A percentile compares a stretch with the other conserved stretches of the same genome.
Conservation (phyloP, 1,284 basidiomycete species). For the Calocybe gambosa region DNA sequence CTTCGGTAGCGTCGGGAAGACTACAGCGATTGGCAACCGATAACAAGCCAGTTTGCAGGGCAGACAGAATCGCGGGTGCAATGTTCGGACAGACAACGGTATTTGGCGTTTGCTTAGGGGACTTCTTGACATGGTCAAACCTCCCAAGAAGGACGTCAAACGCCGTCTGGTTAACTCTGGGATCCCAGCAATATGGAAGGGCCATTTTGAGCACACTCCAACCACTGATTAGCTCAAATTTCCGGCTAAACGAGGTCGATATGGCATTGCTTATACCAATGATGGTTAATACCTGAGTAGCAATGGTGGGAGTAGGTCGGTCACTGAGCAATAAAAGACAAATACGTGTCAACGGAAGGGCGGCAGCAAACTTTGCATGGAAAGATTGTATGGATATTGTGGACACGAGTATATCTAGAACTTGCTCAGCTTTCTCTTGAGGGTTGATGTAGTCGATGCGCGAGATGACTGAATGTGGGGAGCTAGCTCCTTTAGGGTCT, state of each 20-base stretch:
- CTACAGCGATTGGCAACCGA: slow-evolving; percentile 32
- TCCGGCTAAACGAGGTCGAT: slow-evolving; percentile 57
- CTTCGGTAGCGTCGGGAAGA: slow-evolving; percentile 24
- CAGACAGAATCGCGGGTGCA: slow-evolving; percentile 59
- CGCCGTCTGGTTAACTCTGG: slow-evolving; percentile 53
- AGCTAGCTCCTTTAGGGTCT: slow-evolving; percentile 31
- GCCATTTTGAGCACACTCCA: slow-evolving; percentile 65
- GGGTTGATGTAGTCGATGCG: slow-evolving; percentile 41
- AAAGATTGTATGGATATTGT: slow-evolving; percentile 47
- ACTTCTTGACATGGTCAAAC: slow-evolving; percentile 17
- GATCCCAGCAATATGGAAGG: slow-evolving; percentile 63
- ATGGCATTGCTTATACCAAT: slow-evolving; percentile 48
- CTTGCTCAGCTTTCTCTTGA: slow-evolving; percentile 54
- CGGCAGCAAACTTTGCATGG: slow-evolving; percentile 58
- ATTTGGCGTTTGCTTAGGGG: slow-evolving; percentile 18
- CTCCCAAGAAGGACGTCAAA: slow-evolving; percentile 62
- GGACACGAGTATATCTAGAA: slow-evolving; percentile 54
- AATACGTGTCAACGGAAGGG: slow-evolving; percentile 70
- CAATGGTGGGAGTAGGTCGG: slow-evolving; percentile 53
- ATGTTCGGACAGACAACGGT: slow-evolving; percentile 57
- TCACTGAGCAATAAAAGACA: slow-evolving; percentile 68
- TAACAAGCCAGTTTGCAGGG: slow-evolving; percentile 43
- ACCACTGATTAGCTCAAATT: slow-evolving; percentile 72
- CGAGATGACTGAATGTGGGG: slow-evolving; percentile 52
- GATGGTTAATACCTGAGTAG: slow-evolving; percentile 53